These are phyloP conservation scores for Trichosporon inkin DNA, from an alignment of 1,284 basidiomycete species.

Conservation along the genomic window DNA sequence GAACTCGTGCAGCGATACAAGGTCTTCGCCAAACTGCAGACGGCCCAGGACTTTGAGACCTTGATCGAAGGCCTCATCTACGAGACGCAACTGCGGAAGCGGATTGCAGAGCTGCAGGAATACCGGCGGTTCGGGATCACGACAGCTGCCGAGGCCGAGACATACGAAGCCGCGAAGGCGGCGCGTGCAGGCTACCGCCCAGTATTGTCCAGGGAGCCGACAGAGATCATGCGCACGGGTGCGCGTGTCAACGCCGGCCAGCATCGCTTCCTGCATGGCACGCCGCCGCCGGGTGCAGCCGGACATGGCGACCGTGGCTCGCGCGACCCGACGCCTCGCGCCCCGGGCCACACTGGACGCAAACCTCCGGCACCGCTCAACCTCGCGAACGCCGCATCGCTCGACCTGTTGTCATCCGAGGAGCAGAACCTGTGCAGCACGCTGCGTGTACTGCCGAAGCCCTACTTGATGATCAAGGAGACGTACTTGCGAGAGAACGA, in stretches of 20 bases:
- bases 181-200: constrained; percentile 52
- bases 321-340: constrained; percentile 31
- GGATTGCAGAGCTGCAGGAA: constrained; percentile 81
- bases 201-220: constrained; percentile 34
- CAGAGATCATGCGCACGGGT: constrained; percentile 37
- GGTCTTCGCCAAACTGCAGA: constrained; percentile 88
- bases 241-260: constrained; percentile 44
- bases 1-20: constrained; percentile 85
- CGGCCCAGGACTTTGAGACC: constrained; percentile 83
- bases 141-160: constrained; percentile 78
- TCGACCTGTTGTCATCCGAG: constrained; percentile 77
- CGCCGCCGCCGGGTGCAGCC: constrained; percentile 15
- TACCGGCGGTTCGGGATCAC: constrained; percentile 79
- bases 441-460: constrained; percentile 82
- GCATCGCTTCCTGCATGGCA: constrained; percentile 43
- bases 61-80: constrained; percentile 86
- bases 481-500: constrained; percentile 86
- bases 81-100: constrained; percentile 76
- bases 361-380: constrained; percentile 61
- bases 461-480: constrained; percentile 89
- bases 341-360: constrained; percentile 26
- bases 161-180: constrained; percentile 69
- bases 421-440: constrained; percentile 85
- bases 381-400: constrained; percentile 74
- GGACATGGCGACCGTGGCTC: constrained; percentile 28